Evolutionary conservation across 176 grass and related monocot genomes (phyloP).

Genomic region (Rhynchospora tenuis): DNA sequence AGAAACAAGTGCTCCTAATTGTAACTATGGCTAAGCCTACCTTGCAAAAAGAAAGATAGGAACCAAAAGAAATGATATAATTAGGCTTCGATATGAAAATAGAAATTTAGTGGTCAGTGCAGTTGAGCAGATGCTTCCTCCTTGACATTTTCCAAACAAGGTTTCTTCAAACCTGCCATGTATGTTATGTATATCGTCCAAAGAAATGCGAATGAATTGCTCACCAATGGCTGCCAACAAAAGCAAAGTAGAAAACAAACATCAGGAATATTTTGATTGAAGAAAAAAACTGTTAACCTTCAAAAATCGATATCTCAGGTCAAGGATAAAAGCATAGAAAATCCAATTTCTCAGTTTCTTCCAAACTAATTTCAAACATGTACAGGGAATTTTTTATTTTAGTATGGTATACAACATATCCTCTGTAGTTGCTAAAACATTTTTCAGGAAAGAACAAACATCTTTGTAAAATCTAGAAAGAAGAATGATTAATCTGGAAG

Average conservation of each 20-base stretch:
- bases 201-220: conserved; percentile 96
- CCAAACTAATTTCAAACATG: neutral
- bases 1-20: neutral
- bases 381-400: neutral
- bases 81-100: neutral
- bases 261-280: neutral
- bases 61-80: neutral
- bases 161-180: conserved; percentile 90
- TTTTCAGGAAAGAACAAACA: neutral
- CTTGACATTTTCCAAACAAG: conserved; percentile 38
- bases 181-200: conserved; percentile 99
- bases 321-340: neutral
- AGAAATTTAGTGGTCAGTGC: neutral
- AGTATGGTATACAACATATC: too few species aligned
- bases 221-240: conserved; percentile 66
- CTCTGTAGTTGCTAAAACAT: neutral
- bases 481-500: conserved; percentile 20
- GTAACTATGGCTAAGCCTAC: neutral
- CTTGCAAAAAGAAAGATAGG: neutral
- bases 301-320: neutral
- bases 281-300: neutral
- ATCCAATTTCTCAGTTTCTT: neutral
- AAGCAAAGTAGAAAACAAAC: conserved; percentile 18
- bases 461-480: neutral
- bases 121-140: conserved; percentile 6